These are phyloP conservation scores for Colletotrichum coccodes DNA, from an alignment of 2,329 filamentous ascomycete species.

Conservation along the genomic window DNA sequence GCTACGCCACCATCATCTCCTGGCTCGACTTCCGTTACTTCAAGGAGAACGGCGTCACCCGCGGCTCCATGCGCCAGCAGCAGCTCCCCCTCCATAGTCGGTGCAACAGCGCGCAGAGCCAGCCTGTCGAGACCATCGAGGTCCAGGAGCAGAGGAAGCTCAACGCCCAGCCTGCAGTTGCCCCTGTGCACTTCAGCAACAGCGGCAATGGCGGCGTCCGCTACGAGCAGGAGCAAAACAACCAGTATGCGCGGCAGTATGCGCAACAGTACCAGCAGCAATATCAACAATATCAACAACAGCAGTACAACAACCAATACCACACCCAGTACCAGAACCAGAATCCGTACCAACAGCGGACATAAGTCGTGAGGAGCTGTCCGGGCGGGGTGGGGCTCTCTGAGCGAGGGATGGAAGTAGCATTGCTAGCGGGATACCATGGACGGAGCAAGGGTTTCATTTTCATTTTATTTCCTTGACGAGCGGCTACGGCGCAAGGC, in stretches of 20 bases:
- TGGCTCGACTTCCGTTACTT: slow-evolving; percentile 23
- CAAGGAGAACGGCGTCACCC: slow-evolving; percentile 11
- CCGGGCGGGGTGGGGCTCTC: not conserved
- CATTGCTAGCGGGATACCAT: not conserved
- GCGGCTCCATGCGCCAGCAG: not conserved
- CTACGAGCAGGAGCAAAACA: not conserved
- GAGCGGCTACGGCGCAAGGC: not conserved
- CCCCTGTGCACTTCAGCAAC: not conserved
- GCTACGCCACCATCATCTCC: slow-evolving; percentile 19
- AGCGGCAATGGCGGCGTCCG: not conserved
- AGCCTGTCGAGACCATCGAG: not conserved
- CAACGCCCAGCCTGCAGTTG: not conserved
- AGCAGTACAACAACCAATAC: not conserved
- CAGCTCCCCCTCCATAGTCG: slow-evolving; percentile 9
- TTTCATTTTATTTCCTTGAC: too few species aligned
- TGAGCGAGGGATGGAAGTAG: not conserved
- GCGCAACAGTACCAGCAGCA: not conserved
- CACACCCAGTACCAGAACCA: not conserved
- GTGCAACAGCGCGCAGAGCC: not conserved
- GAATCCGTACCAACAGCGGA: not conserved
- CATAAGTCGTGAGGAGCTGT: not conserved
- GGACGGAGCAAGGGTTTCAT: not conserved
- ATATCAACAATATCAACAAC: not conserved
- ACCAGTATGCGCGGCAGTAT: not conserved
- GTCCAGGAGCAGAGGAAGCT: not conserved